Base-by-base conservation (phyloP, 2,329 filamentous ascomycete species). In the Botrytis squamosa region DNA sequence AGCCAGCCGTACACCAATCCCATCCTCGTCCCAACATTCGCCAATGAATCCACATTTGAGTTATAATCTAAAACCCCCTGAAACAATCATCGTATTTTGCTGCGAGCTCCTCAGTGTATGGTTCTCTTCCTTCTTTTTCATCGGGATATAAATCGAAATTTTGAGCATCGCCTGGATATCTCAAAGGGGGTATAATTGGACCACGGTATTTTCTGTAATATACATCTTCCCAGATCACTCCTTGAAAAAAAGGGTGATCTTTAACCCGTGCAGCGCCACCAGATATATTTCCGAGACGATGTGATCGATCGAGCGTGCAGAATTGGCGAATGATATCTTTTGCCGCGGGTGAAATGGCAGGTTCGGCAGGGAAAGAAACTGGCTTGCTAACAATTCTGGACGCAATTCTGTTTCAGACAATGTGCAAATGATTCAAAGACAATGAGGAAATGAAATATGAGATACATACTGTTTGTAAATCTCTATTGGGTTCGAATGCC, bases 61-160 rank as follows among this genome's bases (percentile, higher is more conserved):
- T 40, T 46, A 10, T 16, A 36, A 38, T 72, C 49, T 72, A 94
- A 82, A 95, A 95, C 76, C 92, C 91, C 75, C 86, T 85, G 81
- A 95, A 95, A 78, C 86, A 89, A 70, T 86, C 84, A 72, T 95
- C 93, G 82, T 93, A 94, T 83, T 89, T 89, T 63, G 85, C 84
- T 49, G 86, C 85, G 86, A 94, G 85, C 63, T 93, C 91, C 60
- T 89, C 86, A 5, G 90, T 92, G 79, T 94, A 95, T 73, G 85
- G 83, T 57, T 92, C 90, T 73, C 88, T 85, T 66, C 86, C 86
- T 71, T 86, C 88, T 74, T 91, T 89, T 80, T 94, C 91, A 74
- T 93, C 91, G n/a, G 93, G 91, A 79, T 95, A 96, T 60, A 91
- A 86, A 79, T 95, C 93, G 79, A 95, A 96, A 81, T 93, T 95